These are phyloP conservation scores for Pyrenophora tritici-repentis DNA, from an alignment of 2,329 filamentous ascomycete species.

Conservation along the genomic window DNA sequence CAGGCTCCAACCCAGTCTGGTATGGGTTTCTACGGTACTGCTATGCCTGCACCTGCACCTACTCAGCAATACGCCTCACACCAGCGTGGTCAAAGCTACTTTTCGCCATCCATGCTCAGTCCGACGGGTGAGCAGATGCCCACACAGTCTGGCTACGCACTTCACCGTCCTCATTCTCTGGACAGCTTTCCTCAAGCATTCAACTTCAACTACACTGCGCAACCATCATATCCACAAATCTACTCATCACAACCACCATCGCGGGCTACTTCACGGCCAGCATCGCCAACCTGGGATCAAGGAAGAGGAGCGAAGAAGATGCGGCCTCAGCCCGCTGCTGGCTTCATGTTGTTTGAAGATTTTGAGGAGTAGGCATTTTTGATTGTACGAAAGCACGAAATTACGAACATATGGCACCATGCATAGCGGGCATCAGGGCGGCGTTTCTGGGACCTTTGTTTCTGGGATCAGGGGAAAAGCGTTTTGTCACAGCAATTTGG, in stretches of 20 bases:
- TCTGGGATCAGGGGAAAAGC: conserved; percentile 8
- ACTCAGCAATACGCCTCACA: conserved; percentile 21
- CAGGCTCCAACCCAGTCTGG: conserved; percentile 17
- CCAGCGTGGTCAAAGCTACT: conserved; percentile 29
- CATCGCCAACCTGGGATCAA: conserved; percentile 39
- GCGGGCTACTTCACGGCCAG: conserved; percentile 28
- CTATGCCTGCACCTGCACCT: conserved; percentile 13
- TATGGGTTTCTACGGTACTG: conserved; percentile 17
- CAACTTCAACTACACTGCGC: conserved; percentile 25
- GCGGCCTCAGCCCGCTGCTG: conserved; percentile 12
- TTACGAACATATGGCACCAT: conserved; percentile 18
- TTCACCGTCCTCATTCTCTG: conserved; percentile 34
- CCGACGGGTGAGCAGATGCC: conserved; percentile 24
- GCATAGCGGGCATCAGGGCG: conserved; percentile 19
- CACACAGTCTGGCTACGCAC: conserved; percentile 20
- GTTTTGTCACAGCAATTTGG: not conserved
- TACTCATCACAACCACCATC: conserved; percentile 36
- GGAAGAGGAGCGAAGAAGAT: conserved; percentile 31
- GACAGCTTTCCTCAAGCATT: conserved; percentile 29
- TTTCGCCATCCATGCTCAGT: conserved; percentile 28
- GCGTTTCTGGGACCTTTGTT: conserved; percentile 16
- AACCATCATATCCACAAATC: conserved; percentile 27
- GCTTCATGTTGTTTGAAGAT: conserved; percentile 28
- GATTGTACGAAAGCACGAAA: conserved; percentile 21
- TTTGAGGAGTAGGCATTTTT: conserved; percentile 17